Base-by-base conservation (phyloP, 257 asterid species). In the Scutellaria galericulata region DNA sequence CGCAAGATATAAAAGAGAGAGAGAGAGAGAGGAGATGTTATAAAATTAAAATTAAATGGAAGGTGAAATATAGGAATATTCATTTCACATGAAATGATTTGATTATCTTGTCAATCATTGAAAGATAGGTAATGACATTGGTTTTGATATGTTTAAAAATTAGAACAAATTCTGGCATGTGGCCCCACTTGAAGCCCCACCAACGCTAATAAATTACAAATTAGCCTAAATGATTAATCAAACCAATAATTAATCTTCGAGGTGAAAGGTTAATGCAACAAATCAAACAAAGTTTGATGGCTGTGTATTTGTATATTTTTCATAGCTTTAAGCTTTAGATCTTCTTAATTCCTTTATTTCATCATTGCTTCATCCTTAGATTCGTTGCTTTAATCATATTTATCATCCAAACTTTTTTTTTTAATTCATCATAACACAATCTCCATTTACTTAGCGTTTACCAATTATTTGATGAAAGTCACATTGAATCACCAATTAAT, bases 311-410 rank as follows among this genome's bases (percentile, higher is more conserved):
- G 13, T 51, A 41, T 76, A 14, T 72, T 76, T 76, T 53, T 15
- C 3, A 64, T 73, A 47, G 66, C 41, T 39, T 63, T 4, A 14
- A 22, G 66, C 52, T 59, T 75, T 60, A 68, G 45, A 75, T 50
- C 39, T 57, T 22, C 55, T 8, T 64, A 70, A 70, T 76, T 70
- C 68, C 44, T 45, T 15, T 39, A 22, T 9, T 1, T 20, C 47
- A 77, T 70, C 6, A 77, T 76, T 68, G 75, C 66, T 61, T 61
- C 37, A 37, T 24, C 80, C 52, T 61, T 69, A 52, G 42, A 75
- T 76, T 77, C 50, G 8, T 64, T 77, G 57, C 73, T 70, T 70
- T 64, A 70, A 70, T 77, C 73, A 65, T 76, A 46, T 5, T 9
- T 7, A 45, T 24, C 7, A 39, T 44, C 52, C 10, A 50, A 18